A percentile compares a stretch with the other conserved stretches of the same genome.
Conservation (phyloP, 129 eudicot species). For the Flaveria sonorensis region DNA sequence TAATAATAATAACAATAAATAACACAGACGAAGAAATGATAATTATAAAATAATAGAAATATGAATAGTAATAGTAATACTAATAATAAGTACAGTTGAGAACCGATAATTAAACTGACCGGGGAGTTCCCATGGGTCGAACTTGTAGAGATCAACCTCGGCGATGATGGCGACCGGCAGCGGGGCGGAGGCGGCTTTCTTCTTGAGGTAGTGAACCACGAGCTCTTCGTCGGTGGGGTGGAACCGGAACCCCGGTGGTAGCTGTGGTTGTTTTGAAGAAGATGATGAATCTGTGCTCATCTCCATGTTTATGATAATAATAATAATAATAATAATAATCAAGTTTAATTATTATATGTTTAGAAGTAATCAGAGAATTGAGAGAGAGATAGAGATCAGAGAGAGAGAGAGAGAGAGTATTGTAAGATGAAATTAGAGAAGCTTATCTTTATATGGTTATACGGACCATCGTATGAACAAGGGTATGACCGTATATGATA, state of each 20-base stretch:
- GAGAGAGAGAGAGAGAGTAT: slow-evolving; percentile 23
- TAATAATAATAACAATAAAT: too few species aligned
- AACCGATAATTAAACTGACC: slow-evolving; percentile 31
- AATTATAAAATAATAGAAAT: not conserved
- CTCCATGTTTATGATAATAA: slow-evolving; percentile 45
- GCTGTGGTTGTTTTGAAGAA: slow-evolving; percentile 69
- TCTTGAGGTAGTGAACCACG: slow-evolving; percentile 89
- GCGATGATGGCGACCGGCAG: slow-evolving; percentile 89
- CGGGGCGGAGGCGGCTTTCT: slow-evolving; percentile 70
- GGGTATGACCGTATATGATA: slow-evolving; percentile 21
- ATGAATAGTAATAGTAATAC: too few species aligned
- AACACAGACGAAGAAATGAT: too few species aligned
- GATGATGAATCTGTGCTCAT: slow-evolving; percentile 68
- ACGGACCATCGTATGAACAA: slow-evolving; percentile 30
- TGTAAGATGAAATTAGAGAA: slow-evolving; percentile 20
- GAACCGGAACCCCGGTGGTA: slow-evolving; percentile 92
- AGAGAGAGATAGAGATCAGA: slow-evolving; percentile 14
- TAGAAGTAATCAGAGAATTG: not conserved
- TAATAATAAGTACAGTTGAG: too few species aligned
- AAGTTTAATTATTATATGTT: not conserved
- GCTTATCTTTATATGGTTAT: slow-evolving; percentile 32
- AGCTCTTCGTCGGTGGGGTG: slow-evolving; percentile 94
- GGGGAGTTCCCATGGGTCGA: slow-evolving; percentile 96
- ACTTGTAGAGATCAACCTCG: slow-evolving; percentile 82
- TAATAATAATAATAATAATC: not conserved